Base-by-base conservation (phyloP, 495 filamentous ascomycete species). In the Trichoderma gamsii region DNA sequence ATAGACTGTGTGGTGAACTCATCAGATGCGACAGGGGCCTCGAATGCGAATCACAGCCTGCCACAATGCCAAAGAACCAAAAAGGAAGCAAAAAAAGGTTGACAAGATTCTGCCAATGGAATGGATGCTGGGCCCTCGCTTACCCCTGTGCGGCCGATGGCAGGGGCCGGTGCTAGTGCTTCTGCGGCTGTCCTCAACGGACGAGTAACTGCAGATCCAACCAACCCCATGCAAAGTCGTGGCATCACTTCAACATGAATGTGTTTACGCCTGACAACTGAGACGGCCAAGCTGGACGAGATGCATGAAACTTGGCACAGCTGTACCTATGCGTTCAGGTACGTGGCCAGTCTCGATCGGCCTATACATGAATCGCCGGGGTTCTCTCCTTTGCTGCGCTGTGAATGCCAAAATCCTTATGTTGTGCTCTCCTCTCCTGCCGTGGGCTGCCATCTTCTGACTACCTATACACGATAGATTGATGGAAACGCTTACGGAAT, bases 11-110 rank as follows among this genome's bases (percentile, higher is more conserved):
- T 61, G 56, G 12, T 61, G 56, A 18, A 61, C 56, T 61, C 16
- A 25, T 32, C 23, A 61, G 3, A 29, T 27, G 27, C 27, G 56
- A 32, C 56, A 27, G 11, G 56, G 56, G 56, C 27, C 8, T 1
- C 25, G 2, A 61, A 61, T 61, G 56, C 56, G 56, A 61, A 61
- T 61, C 56, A 61, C 56, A 61, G 25, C 56, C 16, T 61, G 56
- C 56, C 56, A 61, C 56, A 61, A 61, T 61, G 56, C 11, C 56
- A 32, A 25, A 13, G 23, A 61, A 23, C 49, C 18, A n/a, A 52
- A n/a, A 52, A 23, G n/a, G 49, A n/a, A 15, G 18, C 3, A n/a
- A 16, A 49, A 27, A 61, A 61, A 32, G 13, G 56, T 29, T 21
- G n/a, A 13, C 9, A 27, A 61, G 23, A 11, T 13, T 32, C 9